Base-by-base conservation (phyloP, 1,284 basidiomycete species). In the Wolfiporia cocos region DNA sequence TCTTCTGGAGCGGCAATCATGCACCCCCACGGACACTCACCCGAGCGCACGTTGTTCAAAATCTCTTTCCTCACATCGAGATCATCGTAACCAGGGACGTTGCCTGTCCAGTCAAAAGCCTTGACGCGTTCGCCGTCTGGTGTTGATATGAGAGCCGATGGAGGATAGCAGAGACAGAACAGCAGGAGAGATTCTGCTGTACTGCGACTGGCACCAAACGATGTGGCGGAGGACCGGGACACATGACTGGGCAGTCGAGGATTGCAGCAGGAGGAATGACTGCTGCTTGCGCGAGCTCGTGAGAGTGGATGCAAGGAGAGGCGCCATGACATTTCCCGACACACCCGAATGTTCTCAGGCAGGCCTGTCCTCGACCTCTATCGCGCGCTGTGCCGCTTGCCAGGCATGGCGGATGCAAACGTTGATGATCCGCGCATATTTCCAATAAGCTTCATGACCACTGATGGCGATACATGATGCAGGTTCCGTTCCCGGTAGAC, bases 181-280 rank as follows among this genome's bases (percentile, higher is more conserved):
- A 87, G 54, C n/a, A 83, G 41, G 21, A 67, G 68, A 38, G 60
- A 58, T 20, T 42, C 49, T 15, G 57, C 57, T 33, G 35, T 46
- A n/a, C n/a, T n/a, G 50, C 45, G 58, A 11, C 49, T 41, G 34
- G 44, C 54, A 30, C 63, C 21, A 17, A n/a, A 45, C n/a, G 70
- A 62, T 29, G 70, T 48, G 41, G 24, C 70, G 69, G 7, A 88
- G 61, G 19, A 86, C 51, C 2, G 83, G 75, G 15, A 86, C 51
- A 49, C 71, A 68, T 29, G 80, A 78, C 53, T 85, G 82, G 1
- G 76, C 71, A 33, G 67, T 46, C 10, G 83, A 81, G 1, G 84
- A 86, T 50, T 86, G 81, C 14, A 86, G 54, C 14, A 87, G 51
- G 5, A 85, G 51, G 22, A 85, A 61, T 4, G 72, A 69, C 32